phyloP scores from a whole-genome alignment of 2,329 filamentous ascomycete species.

The Alternaria novae-zelandiae region DNA sequence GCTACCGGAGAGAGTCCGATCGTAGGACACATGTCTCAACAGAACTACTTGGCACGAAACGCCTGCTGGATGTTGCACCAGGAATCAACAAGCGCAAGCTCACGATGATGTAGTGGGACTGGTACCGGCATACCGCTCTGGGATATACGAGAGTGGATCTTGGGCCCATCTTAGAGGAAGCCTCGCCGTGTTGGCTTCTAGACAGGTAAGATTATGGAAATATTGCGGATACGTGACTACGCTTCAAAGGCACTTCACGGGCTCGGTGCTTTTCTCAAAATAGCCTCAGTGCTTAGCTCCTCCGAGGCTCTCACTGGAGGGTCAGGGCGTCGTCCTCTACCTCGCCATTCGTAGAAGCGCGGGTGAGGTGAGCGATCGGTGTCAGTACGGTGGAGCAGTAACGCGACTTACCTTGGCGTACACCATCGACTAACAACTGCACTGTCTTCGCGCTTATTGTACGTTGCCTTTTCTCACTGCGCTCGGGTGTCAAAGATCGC shows the following conservation, averaged over 20 bases:
- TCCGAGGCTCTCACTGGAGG: neutral
- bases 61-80: neutral
- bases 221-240: neutral
- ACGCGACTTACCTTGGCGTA: neutral
- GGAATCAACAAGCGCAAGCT: neutral
- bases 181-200: neutral
- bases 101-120: neutral
- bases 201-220: neutral
- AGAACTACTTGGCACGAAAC: neutral
- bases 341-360: neutral
- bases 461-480: neutral
- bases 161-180: conserved; percentile 6
- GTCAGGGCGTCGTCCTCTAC: neutral
- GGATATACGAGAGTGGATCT: conserved; percentile 6
- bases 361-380: neutral
- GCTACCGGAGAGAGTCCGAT: neutral
- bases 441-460: neutral
- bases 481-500: neutral
- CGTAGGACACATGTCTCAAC: neutral
- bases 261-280: neutral
- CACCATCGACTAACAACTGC: neutral
- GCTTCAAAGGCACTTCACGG: neutral
- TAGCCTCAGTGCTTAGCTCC: neutral
- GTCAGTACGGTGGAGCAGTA: neutral
- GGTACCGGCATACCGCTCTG: conserved; percentile 9